Evolutionary conservation across 176 grass and related monocot species (phyloP).

Genomic region (Cenchrus fungigraminus): DNA sequence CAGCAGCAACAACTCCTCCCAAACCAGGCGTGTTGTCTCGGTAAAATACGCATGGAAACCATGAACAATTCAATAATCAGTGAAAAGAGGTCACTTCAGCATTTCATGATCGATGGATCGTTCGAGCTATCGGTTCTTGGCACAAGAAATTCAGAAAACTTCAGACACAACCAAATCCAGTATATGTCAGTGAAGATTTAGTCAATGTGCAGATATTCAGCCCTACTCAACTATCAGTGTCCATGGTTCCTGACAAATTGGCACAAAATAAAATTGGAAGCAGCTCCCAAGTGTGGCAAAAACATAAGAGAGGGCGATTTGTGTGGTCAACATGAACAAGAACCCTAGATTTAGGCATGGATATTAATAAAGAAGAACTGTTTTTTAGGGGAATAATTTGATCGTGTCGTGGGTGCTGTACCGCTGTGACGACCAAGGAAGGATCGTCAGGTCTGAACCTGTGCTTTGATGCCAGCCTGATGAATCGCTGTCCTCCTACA

Average conservation of each 20-base stretch:
- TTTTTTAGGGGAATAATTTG: conserved; percentile 40
- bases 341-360: conserved; percentile 63
- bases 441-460: conserved; percentile 29
- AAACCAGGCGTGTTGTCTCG: neutral
- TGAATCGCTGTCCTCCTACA: conserved; percentile 31
- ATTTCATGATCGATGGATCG: conserved; percentile 29
- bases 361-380: conserved; percentile 54
- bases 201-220: conserved; percentile 30
- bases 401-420: conserved; percentile 18
- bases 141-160: conserved; percentile 24
- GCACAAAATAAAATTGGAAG: neutral
- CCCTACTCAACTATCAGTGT: conserved; percentile 44
- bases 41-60: neutral
- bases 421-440: conserved; percentile 28
- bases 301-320: conserved; percentile 31
- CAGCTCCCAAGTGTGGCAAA: conserved; percentile 37
- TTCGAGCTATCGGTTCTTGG: conserved; percentile 11
- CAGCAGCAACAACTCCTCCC: neutral
- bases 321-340: conserved; percentile 56
- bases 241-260: conserved; percentile 27
- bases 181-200: conserved; percentile 8
- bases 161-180: conserved; percentile 12
- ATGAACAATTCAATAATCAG: neutral
- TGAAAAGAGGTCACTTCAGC: neutral
- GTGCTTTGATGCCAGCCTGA: conserved; percentile 14